phyloP scores from a whole-genome alignment of 306 rosid species.

The Quercus engelmannii region DNA sequence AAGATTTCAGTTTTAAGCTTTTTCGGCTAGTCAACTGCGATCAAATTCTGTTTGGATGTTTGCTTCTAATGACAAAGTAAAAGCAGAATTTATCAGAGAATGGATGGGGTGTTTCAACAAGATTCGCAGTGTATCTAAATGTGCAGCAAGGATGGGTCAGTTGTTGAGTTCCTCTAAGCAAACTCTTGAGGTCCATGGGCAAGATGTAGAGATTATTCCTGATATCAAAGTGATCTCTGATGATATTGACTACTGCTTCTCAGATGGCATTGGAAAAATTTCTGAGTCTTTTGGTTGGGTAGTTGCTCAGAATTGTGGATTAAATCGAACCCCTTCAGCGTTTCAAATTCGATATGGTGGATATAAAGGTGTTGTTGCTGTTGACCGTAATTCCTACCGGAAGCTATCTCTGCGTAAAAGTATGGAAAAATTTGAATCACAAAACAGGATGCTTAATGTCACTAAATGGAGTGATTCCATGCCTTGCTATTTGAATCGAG shows the following conservation, averaged over 20 bases:
- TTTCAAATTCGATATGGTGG: conserved; percentile 96
- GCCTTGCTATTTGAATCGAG: conserved; percentile 92
- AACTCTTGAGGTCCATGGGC: conserved; percentile 58
- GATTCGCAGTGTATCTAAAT: conserved; percentile 83
- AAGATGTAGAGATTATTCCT: conserved; percentile 83
- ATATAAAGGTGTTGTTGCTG: conserved; percentile 89
- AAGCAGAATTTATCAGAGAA: conserved; percentile 74
- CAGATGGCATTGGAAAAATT: conserved; percentile 94
- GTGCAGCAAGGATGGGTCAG: conserved; percentile 99
- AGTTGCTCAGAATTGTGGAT: conserved; percentile 69
- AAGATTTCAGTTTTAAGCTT: conserved; percentile 84
- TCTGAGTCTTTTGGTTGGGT: conserved; percentile 72
- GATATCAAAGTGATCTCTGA: conserved; percentile 64
- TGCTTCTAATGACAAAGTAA: conserved; percentile 78
- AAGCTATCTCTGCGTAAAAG: conserved; percentile 79
- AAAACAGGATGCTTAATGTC: conserved; percentile 75
- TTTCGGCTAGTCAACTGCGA: conserved; percentile 94
- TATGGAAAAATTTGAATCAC: conserved; percentile 84
- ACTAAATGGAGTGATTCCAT: conserved; percentile 78
- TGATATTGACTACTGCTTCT: conserved; percentile 74
- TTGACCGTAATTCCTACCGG: conserved; percentile 66
- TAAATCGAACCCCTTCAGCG: conserved; percentile 69
- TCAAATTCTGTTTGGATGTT: conserved; percentile 92
- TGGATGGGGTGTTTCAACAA: conserved; percentile 93
- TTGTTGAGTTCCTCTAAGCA: conserved; percentile 83